These are phyloP conservation scores for Basidiobolus meristosporus DNA, from an alignment of 371 early-diverging fungal species.

Conservation along the genomic window DNA sequence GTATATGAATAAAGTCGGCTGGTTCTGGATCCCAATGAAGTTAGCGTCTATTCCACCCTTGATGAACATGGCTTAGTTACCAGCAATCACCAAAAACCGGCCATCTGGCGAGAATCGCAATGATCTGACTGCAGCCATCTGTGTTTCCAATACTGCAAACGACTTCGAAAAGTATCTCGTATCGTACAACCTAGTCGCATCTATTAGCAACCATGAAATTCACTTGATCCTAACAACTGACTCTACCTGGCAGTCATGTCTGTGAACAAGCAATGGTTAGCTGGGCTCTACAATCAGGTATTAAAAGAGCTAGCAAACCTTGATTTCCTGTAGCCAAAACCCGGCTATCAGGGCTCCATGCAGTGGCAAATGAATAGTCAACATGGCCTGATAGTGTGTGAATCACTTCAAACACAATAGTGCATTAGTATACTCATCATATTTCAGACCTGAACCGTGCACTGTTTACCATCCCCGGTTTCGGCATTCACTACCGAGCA, in stretches of 20 bases:
- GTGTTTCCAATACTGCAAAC: conserved; percentile 32
- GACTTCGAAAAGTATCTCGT: conserved; percentile 33
- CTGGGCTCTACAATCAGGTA: too few relatives aligned
- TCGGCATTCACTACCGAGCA: conserved; percentile 32
- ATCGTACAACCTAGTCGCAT: conserved; percentile 66
- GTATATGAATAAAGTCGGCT: conserved; percentile 58
- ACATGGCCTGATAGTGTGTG: conserved; percentile 33
- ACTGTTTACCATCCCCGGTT: conserved; percentile 18
- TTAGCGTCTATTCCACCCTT: too few relatives aligned
- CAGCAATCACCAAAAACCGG: conserved; percentile 41
- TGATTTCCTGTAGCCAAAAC: conserved; percentile 71
- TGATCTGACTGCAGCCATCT: conserved; percentile 54
- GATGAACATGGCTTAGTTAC: conserved; percentile 12
- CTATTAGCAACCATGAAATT: too few relatives aligned
- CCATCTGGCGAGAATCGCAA: conserved; percentile 55
- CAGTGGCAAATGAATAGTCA: conserved; percentile 67
- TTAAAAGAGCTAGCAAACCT: too few relatives aligned
- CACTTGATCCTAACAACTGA: too few relatives aligned
- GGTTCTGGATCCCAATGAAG: too few relatives aligned
- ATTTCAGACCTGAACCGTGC: not conserved
- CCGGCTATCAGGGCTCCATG: conserved; percentile 55
- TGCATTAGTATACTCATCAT: too few relatives aligned
- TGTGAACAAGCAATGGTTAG: too few relatives aligned
- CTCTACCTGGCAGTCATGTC: too few relatives aligned
- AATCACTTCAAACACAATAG: conserved; percentile 8